A percentile compares a stretch with the other conserved stretches of the same genome.
Conservation (phyloP, 768 basidiomycete species). For the Amanita brunnescens region DNA sequence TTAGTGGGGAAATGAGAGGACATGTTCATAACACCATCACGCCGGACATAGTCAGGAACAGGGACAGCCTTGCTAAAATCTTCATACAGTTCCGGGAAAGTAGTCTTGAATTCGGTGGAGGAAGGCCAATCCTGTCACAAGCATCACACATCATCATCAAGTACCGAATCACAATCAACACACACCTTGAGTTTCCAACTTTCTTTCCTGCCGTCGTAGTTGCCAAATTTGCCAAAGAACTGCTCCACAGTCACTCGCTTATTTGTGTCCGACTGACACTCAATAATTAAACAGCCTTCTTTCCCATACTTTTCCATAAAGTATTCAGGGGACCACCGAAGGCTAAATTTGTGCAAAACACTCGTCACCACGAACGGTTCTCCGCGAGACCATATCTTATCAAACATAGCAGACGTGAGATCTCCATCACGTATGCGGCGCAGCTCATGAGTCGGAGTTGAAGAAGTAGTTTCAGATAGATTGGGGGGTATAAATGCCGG, state of each 20-base stretch:
- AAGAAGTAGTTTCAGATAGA: slow-evolving; percentile 13
- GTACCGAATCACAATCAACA: slow-evolving; percentile 3
- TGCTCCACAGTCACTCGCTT: slow-evolving; percentile 57
- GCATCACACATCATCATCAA: neutral
- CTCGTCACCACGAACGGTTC: slow-evolving; percentile 73
- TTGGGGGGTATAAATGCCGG: slow-evolving; percentile 19
- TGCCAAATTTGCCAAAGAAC: slow-evolving; percentile 77
- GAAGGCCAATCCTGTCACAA: slow-evolving; percentile 81
- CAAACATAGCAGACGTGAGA: slow-evolving; percentile 54
- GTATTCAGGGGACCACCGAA: slow-evolving; percentile 77
- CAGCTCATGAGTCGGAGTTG: slow-evolving; percentile 39
- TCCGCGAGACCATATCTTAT: slow-evolving; percentile 62
- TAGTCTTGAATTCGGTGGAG: slow-evolving; percentile 71
- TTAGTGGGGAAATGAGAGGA: slow-evolving; percentile 84
- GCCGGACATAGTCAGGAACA: slow-evolving; percentile 82
- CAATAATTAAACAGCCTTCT: slow-evolving; percentile 62
- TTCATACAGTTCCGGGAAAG: slow-evolving; percentile 78
- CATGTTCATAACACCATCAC: slow-evolving; percentile 83
- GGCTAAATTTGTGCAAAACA: slow-evolving; percentile 49
- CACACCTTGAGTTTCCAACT: slow-evolving; percentile 73
- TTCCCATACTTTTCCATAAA: slow-evolving; percentile 63
- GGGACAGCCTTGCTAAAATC: slow-evolving; percentile 83
- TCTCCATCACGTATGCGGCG: slow-evolving; percentile 35
- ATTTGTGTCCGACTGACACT: slow-evolving; percentile 71
- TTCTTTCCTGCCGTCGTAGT: slow-evolving; percentile 42